Conservation (phyloP, 2,329 filamentous ascomycete species). For the Teratosphaeriaceae sp. region DNA sequence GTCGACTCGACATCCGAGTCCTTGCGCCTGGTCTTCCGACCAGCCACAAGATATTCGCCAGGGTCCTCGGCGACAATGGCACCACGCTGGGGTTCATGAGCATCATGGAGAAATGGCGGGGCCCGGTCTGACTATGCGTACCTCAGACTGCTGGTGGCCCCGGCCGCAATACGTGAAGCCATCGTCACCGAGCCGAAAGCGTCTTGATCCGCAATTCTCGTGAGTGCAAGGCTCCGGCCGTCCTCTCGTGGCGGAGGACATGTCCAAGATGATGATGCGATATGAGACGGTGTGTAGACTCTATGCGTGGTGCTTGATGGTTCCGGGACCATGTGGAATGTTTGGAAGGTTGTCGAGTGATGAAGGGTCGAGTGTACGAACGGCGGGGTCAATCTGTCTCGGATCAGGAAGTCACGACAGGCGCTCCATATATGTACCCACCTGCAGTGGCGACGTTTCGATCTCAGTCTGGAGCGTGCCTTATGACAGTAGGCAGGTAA, state of each 20-base stretch:
- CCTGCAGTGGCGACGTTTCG: too few relatives aligned
- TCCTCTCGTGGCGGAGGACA: slow-evolving; percentile 16
- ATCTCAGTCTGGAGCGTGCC: too few relatives aligned
- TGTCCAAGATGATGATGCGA: slow-evolving; percentile 6
- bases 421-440: too few relatives aligned
- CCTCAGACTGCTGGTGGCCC: slow-evolving; percentile 67
- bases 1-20: slow-evolving; percentile 25
- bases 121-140: slow-evolving; percentile 31
- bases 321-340: too few relatives aligned
- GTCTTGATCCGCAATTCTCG: slow-evolving; percentile 60
- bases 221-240: slow-evolving; percentile 21
- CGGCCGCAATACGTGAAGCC: slow-evolving; percentile 73
- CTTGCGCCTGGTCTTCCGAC: slow-evolving; percentile 22
- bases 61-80: slow-evolving; percentile 28
- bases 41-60: slow-evolving; percentile 22
- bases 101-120: neutral
- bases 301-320: too few relatives aligned
- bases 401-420: too few relatives aligned
- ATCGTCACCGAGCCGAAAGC: slow-evolving; percentile 63
- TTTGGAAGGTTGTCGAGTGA: too few relatives aligned
- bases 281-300: too few relatives aligned
- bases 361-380: too few relatives aligned
- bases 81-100: slow-evolving; percentile 17
- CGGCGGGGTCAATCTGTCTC: too few relatives aligned
- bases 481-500: too few relatives aligned